A percentile compares a stretch with the other conserved stretches of the same genome.
phyloP scores from a whole-genome alignment of 2,329 filamentous ascomycete species.

The Penicillium frequentans region DNA sequence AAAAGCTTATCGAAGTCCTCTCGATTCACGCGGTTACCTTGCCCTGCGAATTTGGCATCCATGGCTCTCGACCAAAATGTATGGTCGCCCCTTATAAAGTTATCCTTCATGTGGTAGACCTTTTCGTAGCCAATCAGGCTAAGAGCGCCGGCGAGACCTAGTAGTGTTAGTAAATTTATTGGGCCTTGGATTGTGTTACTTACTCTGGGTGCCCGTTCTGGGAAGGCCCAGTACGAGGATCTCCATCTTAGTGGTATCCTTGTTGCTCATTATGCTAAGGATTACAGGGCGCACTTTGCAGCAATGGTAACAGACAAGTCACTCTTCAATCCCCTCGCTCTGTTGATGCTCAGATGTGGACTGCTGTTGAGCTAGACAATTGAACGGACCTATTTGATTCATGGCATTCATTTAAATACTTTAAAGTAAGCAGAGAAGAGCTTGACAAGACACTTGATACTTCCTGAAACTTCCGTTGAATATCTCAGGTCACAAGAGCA shows the following conservation, averaged over 20 bases:
- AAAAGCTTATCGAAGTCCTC: background rate
- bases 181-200: background rate
- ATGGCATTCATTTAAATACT: background rate
- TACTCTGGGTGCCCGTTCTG: background rate
- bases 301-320: background rate
- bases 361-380: background rate
- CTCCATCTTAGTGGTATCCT: background rate
- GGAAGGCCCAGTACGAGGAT: background rate
- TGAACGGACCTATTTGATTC: background rate
- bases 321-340: background rate
- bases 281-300: background rate
- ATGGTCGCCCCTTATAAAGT: background rate
- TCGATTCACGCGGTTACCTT: background rate
- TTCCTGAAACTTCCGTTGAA: background rate
- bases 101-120: conserved; percentile 1
- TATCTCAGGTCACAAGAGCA: background rate
- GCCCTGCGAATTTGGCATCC: background rate
- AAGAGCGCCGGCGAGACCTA: background rate
- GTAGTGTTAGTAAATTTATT: background rate
- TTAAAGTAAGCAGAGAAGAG: no score
- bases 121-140: background rate
- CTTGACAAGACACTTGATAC: background rate
- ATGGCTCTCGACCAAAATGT: background rate
- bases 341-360: background rate
- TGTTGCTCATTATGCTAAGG: background rate